A percentile compares a stretch with the other conserved stretches of the same genome.
Conservation (phyloP, 805 yeast species). For the Metschnikowia cerradonensis region DNA sequence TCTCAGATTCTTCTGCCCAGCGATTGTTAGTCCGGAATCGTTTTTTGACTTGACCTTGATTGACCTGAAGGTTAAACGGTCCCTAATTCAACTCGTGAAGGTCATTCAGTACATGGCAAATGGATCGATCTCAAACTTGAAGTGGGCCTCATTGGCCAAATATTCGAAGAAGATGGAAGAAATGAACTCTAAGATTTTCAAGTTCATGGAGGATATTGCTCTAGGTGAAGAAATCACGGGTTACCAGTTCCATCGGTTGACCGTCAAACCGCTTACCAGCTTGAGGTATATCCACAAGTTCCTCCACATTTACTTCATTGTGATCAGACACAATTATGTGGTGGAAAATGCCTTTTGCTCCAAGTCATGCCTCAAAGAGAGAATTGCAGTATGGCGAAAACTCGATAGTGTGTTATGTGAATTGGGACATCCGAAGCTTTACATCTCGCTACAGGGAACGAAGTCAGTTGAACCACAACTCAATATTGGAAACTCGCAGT, state of each 20-base stretch:
- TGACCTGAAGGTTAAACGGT: slow-evolving; percentile 48
- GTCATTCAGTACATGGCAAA: slow-evolving; percentile 85
- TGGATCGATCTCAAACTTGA: slow-evolving; percentile 62
- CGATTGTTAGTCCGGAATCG: slow-evolving; percentile 82
- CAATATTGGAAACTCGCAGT: slow-evolving; percentile 45
- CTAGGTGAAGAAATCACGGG: slow-evolving; percentile 6
- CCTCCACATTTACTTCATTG: slow-evolving; percentile 30
- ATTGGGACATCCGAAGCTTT: slow-evolving; percentile 58
- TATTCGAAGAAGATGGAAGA: slow-evolving; percentile 37
- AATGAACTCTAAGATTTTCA: slow-evolving; percentile 26
- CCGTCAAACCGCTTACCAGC: slow-evolving; percentile 32
- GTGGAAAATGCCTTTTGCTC: slow-evolving; percentile 19
- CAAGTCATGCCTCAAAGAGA: slow-evolving; percentile 17
- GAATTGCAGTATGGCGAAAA: slow-evolving; percentile 27
- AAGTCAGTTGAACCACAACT: slow-evolving; percentile 40
- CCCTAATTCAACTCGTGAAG: slow-evolving; percentile 75
- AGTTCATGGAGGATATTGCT: slow-evolving; percentile 27
- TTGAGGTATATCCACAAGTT: slow-evolving; percentile 40
- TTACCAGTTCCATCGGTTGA: slow-evolving; percentile 26
- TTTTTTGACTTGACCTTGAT: slow-evolving; percentile 30
- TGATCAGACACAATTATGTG: slow-evolving; percentile 29
- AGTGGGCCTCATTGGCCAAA: slow-evolving; percentile 53
- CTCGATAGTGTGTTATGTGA: slow-evolving; percentile 46
- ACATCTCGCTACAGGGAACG: slow-evolving; percentile 54
- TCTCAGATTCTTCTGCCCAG: slow-evolving; percentile 79